These are phyloP conservation scores for Taxawa tesnikishii DNA, from an alignment of 2,329 filamentous ascomycete genomes.

Conservation along the genomic window DNA sequence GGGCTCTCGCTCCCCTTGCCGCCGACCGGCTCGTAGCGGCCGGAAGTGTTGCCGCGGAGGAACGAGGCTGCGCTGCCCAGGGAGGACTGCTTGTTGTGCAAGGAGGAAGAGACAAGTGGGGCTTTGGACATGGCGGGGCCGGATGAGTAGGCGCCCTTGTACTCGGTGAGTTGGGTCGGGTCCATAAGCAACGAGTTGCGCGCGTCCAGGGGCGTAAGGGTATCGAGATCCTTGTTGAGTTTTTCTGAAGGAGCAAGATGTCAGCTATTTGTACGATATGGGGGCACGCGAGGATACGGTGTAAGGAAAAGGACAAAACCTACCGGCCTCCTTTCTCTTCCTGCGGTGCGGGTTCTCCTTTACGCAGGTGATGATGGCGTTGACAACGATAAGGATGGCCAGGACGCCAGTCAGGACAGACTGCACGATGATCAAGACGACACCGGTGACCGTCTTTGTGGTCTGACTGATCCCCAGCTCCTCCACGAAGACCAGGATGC, in stretches of 20 bases:
- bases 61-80: slow-evolving; percentile 18
- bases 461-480: slow-evolving; percentile 82
- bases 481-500: slow-evolving; percentile 87
- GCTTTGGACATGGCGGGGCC: slow-evolving; percentile 15
- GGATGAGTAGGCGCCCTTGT: slow-evolving; percentile 19
- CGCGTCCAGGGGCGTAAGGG: slow-evolving; percentile 74
- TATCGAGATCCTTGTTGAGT: slow-evolving; percentile 62
- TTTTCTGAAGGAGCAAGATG: slow-evolving; percentile 61
- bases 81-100: slow-evolving; percentile 17
- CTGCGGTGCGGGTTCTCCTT: slow-evolving; percentile 83
- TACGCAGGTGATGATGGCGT: slow-evolving; percentile 71
- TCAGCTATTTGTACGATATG: too few species aligned
- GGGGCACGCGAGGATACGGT: too few species aligned
- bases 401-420: slow-evolving; percentile 69
- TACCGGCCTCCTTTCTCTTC: slow-evolving; percentile 81
- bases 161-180: slow-evolving; percentile 29
- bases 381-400: slow-evolving; percentile 78
- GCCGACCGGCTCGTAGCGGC: slow-evolving; percentile 19
- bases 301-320: slow-evolving; percentile 28
- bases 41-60: slow-evolving; percentile 6
- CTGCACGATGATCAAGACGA: slow-evolving; percentile 90
- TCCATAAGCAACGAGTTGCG: slow-evolving; percentile 76
- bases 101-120: slow-evolving; percentile 15
- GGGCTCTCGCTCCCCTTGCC: slow-evolving; percentile 10
- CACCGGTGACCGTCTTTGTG: slow-evolving; percentile 84